These are phyloP conservation scores for Aureobasidium sp. DNA, from an alignment of 2,329 filamentous ascomycete species.

Conservation along the genomic window DNA sequence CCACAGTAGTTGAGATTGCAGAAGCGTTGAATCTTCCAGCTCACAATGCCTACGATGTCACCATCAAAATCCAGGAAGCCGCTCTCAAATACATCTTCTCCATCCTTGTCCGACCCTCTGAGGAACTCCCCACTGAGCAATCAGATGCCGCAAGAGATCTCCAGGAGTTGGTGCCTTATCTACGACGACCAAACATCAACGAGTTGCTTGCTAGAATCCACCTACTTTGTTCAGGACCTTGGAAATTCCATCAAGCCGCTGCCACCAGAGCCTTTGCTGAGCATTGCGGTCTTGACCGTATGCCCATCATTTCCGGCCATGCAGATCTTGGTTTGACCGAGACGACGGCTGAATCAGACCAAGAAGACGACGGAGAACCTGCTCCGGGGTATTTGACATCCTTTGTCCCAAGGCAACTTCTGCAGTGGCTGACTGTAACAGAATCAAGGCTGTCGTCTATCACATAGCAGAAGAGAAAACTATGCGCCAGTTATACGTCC, in stretches of 20 bases:
- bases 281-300: slow-evolving; percentile 13
- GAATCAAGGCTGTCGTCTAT: slow-evolving; percentile 56
- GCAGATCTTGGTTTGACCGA: slow-evolving; percentile 18
- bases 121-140: neutral
- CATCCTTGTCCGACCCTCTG: neutral
- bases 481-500: slow-evolving; percentile 77
- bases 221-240: slow-evolving; percentile 1
- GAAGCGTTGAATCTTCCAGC: slow-evolving; percentile 7
- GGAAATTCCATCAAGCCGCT: slow-evolving; percentile 16
- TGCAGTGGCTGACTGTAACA: neutral
- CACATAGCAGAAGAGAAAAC: slow-evolving; percentile 92
- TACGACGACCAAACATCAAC: neutral
- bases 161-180: neutral
- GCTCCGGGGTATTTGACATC: slow-evolving; percentile 19
- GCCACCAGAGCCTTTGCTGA: neutral
- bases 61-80: slow-evolving; percentile 9
- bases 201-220: slow-evolving; percentile 11
- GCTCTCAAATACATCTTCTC: slow-evolving; percentile 12
- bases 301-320: neutral
- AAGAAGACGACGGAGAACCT: slow-evolving; percentile 18
- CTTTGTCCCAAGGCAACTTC: neutral
- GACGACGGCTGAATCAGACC: slow-evolving; percentile 21
- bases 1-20: slow-evolving; percentile 1
- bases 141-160: neutral
- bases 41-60: neutral